Evolutionary conservation across 495 filamentous ascomycete genomes (phyloP), one percentile per base, ranked within the genome.

Genomic region (Elasticomyces elasticus): DNA sequence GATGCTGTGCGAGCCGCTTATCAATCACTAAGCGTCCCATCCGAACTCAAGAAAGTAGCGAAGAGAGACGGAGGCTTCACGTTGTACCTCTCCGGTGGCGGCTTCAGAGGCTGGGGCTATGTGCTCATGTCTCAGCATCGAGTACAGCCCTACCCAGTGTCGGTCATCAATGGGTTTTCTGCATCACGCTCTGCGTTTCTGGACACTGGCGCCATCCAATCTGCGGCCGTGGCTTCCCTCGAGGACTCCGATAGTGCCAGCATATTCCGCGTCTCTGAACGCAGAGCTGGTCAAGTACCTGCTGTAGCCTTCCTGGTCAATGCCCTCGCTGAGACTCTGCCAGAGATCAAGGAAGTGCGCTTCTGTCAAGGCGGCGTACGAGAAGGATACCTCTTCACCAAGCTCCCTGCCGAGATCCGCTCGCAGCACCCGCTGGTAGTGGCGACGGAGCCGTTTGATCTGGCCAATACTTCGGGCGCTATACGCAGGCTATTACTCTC

Each of bases 91-190:
- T 94, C 86, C 48, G 90, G 90, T 9, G 90, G 90, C 12, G 90
- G 90, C 0, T 95, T 95, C 66, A 76, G 90, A 15, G 90, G 90
- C 25, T 95, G 92, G 71, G 89, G 90, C 10, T 91, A 86, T 66
- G 76, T 94, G 26, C 71, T 95, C 15, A 84, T 94, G 76, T 71
- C 71, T 40, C 75, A 77, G 45, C 81, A 87, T 45, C 66, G 72
- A 0, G 76, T 83, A 25, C 70, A 78, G 45, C 84, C 82, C 0
- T 96, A 96, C 59, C 90, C 90, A 0, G 85, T 95, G 15, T 84
- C 87, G 0, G 79, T 84, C 43, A 84, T 95, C 68, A 90, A 92
- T 33, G 82, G 89, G 2, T 94, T 91, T 62, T 77, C 73, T 0
- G 85, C 83, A 0, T 66, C 69, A 0, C 79, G 77, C 23, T 56